phyloP scores from a whole-genome alignment of 345 rosid genomes.

The Psidium guajava region DNA sequence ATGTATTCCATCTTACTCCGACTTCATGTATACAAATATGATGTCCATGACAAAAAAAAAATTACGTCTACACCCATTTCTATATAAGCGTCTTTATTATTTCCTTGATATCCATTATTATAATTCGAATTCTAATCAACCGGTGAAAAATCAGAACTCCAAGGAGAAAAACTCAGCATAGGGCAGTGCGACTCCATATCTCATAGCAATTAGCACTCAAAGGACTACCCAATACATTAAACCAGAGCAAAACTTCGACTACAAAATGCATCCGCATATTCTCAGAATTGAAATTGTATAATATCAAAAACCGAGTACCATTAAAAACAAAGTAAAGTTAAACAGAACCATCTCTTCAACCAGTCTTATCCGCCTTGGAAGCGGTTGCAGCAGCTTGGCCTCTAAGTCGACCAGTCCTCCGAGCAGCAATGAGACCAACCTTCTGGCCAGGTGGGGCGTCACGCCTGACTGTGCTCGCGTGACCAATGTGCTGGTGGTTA shows the following conservation, averaged over 20 bases:
- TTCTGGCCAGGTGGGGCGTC: conserved; percentile 46
- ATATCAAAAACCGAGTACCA: background rate
- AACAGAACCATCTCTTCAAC: background rate
- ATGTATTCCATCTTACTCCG: no score
- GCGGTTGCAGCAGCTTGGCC: conserved; percentile 31
- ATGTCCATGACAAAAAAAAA: no score
- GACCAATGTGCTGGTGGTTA: conserved; percentile 47
- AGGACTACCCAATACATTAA: background rate
- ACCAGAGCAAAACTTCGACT: background rate
- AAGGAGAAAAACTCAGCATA: background rate
- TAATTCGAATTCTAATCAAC: no score
- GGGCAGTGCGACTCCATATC: background rate
- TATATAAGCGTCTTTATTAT: no score
- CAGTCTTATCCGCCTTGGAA: conserved; percentile 19
- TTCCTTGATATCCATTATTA: no score
- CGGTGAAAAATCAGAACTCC: no score
- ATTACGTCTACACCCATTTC: no score
- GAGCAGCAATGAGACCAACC: conserved; percentile 45
- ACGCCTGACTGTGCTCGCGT: conserved; percentile 36
- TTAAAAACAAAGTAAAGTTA: background rate
- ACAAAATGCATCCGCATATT: background rate
- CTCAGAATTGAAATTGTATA: background rate
- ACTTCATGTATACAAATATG: no score
- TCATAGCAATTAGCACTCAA: background rate
- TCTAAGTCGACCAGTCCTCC: conserved; percentile 36